phyloP scores from a whole-genome alignment of 371 early-diverging fungal species.

The Gilbertella persicaria region DNA sequence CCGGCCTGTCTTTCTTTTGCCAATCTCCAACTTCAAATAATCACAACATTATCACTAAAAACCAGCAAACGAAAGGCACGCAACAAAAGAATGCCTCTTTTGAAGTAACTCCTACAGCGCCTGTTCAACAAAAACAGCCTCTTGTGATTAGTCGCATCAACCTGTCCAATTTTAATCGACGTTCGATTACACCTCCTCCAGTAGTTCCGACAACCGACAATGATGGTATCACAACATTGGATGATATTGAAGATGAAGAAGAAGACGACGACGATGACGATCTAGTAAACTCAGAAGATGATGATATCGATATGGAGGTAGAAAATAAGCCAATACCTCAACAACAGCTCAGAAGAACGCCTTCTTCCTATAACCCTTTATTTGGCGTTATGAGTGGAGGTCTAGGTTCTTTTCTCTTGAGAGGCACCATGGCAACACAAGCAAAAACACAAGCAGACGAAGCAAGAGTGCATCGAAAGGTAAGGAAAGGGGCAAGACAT shows the following conservation, averaged over 20 bases:
- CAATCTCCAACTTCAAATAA: slow-evolving; percentile 4
- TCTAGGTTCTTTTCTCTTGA: slow-evolving; percentile 21
- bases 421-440: slow-evolving; percentile 11
- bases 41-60: slow-evolving; percentile 3
- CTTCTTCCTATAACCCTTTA: slow-evolving; percentile 13
- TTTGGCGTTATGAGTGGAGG: slow-evolving; percentile 16
- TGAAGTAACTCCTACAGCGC: slow-evolving; percentile 4
- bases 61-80: slow-evolving; percentile 1
- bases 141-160: slow-evolving; percentile 30
- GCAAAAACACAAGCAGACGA: slow-evolving; percentile 15
- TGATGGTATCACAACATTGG: slow-evolving; percentile 4
- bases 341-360: neutral
- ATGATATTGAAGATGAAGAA: slow-evolving; percentile 3
- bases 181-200: neutral
- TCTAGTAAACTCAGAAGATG: neutral
- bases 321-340: neutral
- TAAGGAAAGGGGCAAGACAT: slow-evolving; percentile 9
- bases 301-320: slow-evolving; percentile 2
- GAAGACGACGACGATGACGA: neutral
- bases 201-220: slow-evolving; percentile 1
- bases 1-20: slow-evolving; percentile 34
- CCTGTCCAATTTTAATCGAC: slow-evolving; percentile 7
- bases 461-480: slow-evolving; percentile 46
- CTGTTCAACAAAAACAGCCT: neutral
- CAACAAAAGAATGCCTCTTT: slow-evolving; percentile 1